Conservation (phyloP, 306 rosid genomes). For the Macrotyloma uniflorum region DNA sequence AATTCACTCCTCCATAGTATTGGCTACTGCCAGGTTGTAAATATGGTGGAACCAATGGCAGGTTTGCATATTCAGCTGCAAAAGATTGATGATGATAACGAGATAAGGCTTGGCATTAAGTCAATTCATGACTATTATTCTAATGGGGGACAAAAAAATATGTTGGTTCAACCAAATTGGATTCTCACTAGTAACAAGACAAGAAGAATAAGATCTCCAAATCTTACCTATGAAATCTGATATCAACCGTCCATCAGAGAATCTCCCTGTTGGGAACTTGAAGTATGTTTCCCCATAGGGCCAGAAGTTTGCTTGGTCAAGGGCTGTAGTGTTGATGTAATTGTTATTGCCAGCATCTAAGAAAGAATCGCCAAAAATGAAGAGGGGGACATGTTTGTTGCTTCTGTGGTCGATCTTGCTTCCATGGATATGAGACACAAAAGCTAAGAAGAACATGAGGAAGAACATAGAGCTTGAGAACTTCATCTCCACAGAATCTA, state of each 20-base stretch:
- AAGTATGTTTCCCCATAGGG: slow-evolving; percentile 87
- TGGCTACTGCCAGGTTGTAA: slow-evolving; percentile 65
- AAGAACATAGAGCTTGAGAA: slow-evolving; percentile 38
- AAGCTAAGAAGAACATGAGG: slow-evolving; percentile 25
- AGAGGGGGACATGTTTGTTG: slow-evolving; percentile 44
- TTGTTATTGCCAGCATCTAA: slow-evolving; percentile 95
- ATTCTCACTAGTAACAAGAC: slow-evolving; percentile 36
- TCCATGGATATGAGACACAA: slow-evolving; percentile 31
- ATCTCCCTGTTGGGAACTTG: slow-evolving; percentile 84
- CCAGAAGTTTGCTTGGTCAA: slow-evolving; percentile 93
- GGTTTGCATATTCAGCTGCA: slow-evolving; percentile 78
- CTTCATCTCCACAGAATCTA: slow-evolving; percentile 17
- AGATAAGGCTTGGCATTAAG: neutral
- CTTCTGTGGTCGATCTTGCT: slow-evolving; percentile 23
- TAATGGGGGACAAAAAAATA: slow-evolving; percentile 29
- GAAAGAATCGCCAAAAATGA: slow-evolving; percentile 90
- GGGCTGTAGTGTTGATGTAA: slow-evolving; percentile 84
- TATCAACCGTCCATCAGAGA: slow-evolving; percentile 86
- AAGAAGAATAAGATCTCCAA: slow-evolving; percentile 28
- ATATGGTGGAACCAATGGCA: slow-evolving; percentile 72
- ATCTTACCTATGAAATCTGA: slow-evolving; percentile 76
- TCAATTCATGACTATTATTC: neutral
- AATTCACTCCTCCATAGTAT: slow-evolving; percentile 72
- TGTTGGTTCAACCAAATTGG: slow-evolving; percentile 46
- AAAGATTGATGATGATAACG: neutral